Evolutionary conservation across 1,284 basidiomycete genomes (phyloP).

Genomic region (Puccinia polysora): DNA sequence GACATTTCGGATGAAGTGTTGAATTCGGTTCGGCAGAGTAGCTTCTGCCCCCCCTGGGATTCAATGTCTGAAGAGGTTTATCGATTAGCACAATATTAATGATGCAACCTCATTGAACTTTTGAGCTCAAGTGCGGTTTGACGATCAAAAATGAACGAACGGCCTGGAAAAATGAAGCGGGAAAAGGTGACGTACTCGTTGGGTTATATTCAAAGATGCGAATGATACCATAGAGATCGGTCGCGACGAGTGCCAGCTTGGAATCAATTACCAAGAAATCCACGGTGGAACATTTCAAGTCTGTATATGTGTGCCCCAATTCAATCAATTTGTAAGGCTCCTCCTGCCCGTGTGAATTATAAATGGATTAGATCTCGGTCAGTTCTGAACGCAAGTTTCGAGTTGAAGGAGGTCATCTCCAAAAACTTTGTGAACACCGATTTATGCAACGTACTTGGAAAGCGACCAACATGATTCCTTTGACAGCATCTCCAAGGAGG

Average conservation of each 20-base stretch:
- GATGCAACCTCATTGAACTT: too few species aligned
- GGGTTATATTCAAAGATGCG: slow-evolving; percentile 84
- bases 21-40: slow-evolving; percentile 77
- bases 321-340: slow-evolving; percentile 87
- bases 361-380: too few species aligned
- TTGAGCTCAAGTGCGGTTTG: too few species aligned
- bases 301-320: slow-evolving; percentile 68
- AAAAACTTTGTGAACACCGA: too few species aligned
- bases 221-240: slow-evolving; percentile 76
- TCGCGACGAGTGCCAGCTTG: slow-evolving; percentile 71
- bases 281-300: slow-evolving; percentile 60
- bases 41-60: slow-evolving; percentile 72
- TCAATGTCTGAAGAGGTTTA: slow-evolving; percentile 69
- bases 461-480: slow-evolving; percentile 81
- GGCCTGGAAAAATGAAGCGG: not conserved
- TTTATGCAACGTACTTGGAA: too few species aligned
- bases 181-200: slow-evolving; percentile 50
- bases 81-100: not conserved
- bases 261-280: slow-evolving; percentile 79
- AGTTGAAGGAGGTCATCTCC: too few species aligned
- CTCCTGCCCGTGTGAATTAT: too few species aligned
- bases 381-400: too few species aligned
- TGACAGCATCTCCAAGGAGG: slow-evolving; percentile 81
- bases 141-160: not conserved
- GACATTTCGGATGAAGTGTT: slow-evolving; percentile 53